Percentiles rank a stretch among this genome's conserved stretches.
phyloP scores from a whole-genome alignment of 306 rosid species.

The Prunus fruticosa region DNA sequence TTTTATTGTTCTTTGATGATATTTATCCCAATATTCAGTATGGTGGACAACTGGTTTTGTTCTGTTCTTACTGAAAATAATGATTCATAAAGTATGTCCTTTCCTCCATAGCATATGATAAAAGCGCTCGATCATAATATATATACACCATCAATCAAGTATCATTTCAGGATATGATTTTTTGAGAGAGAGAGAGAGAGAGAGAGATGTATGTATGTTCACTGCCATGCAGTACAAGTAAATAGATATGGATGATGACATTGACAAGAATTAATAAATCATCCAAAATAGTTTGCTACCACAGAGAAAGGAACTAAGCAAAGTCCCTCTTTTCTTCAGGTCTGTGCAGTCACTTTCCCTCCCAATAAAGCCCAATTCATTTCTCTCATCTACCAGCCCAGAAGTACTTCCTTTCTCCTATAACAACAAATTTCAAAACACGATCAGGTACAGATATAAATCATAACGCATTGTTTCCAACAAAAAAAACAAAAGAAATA shows the following conservation, averaged over 20 bases:
- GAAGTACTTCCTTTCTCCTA: slow-evolving; percentile 42
- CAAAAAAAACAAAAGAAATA: background rate
- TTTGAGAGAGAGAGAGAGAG: background rate
- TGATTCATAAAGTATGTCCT: background rate
- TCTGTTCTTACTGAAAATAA: background rate
- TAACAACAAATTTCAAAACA: background rate
- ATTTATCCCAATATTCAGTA: no score
- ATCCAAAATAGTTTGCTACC: slow-evolving; percentile 37
- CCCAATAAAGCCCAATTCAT: slow-evolving; percentile 36
- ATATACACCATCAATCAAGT: background rate
- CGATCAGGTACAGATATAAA: background rate
- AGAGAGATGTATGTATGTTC: background rate
- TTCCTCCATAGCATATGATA: background rate
- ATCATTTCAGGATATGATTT: background rate
- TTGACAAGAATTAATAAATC: slow-evolving; percentile 2
- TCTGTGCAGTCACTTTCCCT: slow-evolving; percentile 45
- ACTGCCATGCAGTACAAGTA: no score
- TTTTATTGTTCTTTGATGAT: no score
- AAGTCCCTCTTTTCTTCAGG: slow-evolving; percentile 75
- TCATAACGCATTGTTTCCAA: background rate
- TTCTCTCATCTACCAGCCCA: slow-evolving; percentile 36
- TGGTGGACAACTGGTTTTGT: background rate
- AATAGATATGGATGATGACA: background rate
- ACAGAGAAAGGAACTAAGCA: slow-evolving; percentile 79
- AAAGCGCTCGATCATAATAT: background rate